Evolutionary conservation across 1,284 basidiomycete genomes (phyloP), one percentile per base, ranked within the genome.

Genomic region (Cutaneotrichosporon spelunceum): DNA sequence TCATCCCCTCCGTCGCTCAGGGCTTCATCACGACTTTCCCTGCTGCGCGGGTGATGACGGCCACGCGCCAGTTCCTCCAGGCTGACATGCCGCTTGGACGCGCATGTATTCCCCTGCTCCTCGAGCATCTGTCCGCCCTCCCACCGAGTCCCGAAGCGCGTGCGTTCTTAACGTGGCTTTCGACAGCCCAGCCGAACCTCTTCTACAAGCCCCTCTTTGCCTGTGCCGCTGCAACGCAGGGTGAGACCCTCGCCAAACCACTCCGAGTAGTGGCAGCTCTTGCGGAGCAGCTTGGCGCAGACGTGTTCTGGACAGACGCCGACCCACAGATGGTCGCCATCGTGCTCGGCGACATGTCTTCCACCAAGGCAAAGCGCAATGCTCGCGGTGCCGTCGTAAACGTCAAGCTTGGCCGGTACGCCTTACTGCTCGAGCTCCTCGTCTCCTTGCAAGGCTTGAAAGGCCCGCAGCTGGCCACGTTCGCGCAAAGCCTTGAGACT

Each of bases 261-360:
- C 81, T 90, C 0, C 82, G 83, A 52, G 78, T 83, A 0, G 74
- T 90, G 30, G 76, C 79, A 14, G 79, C 82, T 0, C 65, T 88
- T 33, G 79, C 84, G 3, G 81, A 79, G 14, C 83, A 84, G 66
- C 74, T 89, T 27, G 70, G 72, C 13, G 81, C 84, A 0, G 83
- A 84, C 59, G 21, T 26, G 3, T 86, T 86, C 69, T 90, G 88
- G 88, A 83, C 82, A 1, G 50, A 63, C 3, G 82, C 84, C 23
- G 86, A 90, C 74, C 82, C 87, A 2, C 88, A 90, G 69, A 91
- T 91, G 89, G 79, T 90, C 62, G 80, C 85, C 4, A 83, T 90
- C 4, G 88, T 87, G 4, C 74, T 90, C 61, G 76, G 74, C 16
- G 68, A 70, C 54, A 60, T 63, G 13, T 54, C 48, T 3, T 65